Conservation (phyloP, 441 rosid genomes). For the Erodium trifolium region DNA sequence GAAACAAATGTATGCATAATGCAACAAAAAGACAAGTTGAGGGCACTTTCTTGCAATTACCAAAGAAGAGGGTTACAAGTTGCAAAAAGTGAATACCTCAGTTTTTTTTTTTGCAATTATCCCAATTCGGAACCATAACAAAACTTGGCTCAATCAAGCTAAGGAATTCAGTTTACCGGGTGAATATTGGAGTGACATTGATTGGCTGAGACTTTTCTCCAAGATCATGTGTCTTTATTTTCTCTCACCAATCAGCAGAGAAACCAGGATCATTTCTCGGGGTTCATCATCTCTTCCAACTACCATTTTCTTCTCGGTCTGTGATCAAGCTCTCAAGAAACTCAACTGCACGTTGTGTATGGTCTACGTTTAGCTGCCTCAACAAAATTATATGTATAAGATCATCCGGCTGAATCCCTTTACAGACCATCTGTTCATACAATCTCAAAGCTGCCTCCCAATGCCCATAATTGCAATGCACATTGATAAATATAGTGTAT, state of each 20-base stretch:
- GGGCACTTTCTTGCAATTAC: too few relatives aligned
- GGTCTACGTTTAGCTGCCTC: constrained; percentile 48
- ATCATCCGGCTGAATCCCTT: constrained; percentile 48
- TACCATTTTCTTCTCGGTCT: constrained; percentile 25
- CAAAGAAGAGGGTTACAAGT: neutral
- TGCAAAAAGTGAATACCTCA: neutral
- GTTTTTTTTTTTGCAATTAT: neutral
- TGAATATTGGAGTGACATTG: constrained; percentile 7
- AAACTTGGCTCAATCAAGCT: constrained; percentile 10
- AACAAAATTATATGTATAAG: constrained; percentile 44
- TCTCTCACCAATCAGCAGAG: constrained; percentile 15
- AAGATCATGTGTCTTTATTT: neutral
- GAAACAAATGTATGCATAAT: too few relatives aligned
- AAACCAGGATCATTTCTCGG: constrained; percentile 16
- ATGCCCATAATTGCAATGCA: constrained; percentile 35
- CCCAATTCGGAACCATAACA: neutral
- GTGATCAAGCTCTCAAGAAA: constrained; percentile 41
- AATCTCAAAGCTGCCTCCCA: constrained; percentile 58
- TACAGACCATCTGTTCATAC: constrained; percentile 58
- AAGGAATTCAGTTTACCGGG: constrained; percentile 11
- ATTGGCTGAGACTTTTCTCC: constrained; percentile 11
- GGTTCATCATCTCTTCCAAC: constrained; percentile 19
- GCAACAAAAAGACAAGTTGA: too few relatives aligned
- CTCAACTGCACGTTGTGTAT: constrained; percentile 33
- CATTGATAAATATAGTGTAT: constrained; percentile 64